phyloP scores from a whole-genome alignment of 352 stramenopile genomes.

The Pythium folliculosum region DNA sequence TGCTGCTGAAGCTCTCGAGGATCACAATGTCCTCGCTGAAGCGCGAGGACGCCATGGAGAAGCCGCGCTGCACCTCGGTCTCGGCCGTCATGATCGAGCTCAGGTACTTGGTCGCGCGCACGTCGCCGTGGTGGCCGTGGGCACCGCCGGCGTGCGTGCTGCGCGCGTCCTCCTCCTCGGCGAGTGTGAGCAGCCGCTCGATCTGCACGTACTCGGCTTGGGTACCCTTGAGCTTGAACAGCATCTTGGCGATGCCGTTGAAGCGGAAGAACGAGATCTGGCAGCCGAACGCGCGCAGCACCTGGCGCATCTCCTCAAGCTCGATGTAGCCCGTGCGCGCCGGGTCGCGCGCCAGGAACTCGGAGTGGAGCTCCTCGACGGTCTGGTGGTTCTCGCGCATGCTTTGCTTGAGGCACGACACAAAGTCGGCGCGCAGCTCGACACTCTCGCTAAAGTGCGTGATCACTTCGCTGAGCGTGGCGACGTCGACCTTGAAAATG shows the following conservation, averaged over 20 bases:
- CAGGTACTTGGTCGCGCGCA: conserved; percentile 7
- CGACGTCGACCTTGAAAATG: conserved; percentile 53
- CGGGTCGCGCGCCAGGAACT: conserved; percentile 34
- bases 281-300: conserved; percentile 47
- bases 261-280: conserved; percentile 56
- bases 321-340: conserved; percentile 40
- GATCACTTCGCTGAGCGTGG: conserved; percentile 53
- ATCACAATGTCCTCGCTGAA: conserved; percentile 19
- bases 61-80: conserved; percentile 8
- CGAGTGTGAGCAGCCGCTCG: conserved; percentile 10
- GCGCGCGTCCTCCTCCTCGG: conserved; percentile 6
- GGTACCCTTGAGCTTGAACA: conserved; percentile 46
- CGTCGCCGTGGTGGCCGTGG: not conserved
- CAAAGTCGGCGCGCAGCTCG: conserved; percentile 54
- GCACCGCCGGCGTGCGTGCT: not conserved
- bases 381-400: conserved; percentile 35
- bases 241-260: conserved; percentile 53
- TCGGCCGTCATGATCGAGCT: conserved; percentile 14
- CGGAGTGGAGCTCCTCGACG: conserved; percentile 39
- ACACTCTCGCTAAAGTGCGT: conserved; percentile 62
- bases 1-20: conserved; percentile 16
- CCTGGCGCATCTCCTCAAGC: conserved; percentile 40
- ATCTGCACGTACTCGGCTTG: conserved; percentile 49
- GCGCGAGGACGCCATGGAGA: conserved; percentile 9
- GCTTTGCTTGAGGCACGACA: conserved; percentile 31